Conservation (phyloP, 345 rosid species). For the Boechera stricta region DNA sequence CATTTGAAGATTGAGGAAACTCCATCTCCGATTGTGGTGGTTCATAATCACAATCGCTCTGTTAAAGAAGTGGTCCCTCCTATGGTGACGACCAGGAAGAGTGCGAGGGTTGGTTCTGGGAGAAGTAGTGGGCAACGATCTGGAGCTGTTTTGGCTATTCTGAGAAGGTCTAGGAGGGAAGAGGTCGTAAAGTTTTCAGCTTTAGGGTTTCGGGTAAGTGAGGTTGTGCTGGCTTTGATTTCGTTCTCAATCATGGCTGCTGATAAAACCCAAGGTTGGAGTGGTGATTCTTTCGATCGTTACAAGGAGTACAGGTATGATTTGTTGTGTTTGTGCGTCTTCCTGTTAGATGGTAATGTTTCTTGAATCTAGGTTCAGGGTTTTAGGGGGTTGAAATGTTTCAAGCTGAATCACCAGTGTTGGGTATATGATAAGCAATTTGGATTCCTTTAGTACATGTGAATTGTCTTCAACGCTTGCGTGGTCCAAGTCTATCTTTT, state of each 20-base stretch:
- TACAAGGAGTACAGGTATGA: slow-evolving; percentile 82
- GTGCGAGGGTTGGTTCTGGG: slow-evolving; percentile 50
- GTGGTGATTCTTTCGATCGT: slow-evolving; percentile 95
- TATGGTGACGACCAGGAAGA: slow-evolving; percentile 41
- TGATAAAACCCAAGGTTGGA: slow-evolving; percentile 96
- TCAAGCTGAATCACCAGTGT: slow-evolving; percentile 3
- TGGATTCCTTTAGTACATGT: neutral
- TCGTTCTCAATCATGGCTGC: slow-evolving; percentile 97
- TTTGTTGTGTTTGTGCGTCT: neutral
- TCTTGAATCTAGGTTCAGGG: slow-evolving; percentile 17
- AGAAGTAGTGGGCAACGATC: slow-evolving; percentile 47
- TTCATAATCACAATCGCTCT: slow-evolving; percentile 34
- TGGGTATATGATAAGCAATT: slow-evolving; percentile 2
- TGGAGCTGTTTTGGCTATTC: slow-evolving; percentile 44
- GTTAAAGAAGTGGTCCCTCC: slow-evolving; percentile 39
- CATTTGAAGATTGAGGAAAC: slow-evolving; percentile 27
- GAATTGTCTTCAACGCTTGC: slow-evolving; percentile 10
- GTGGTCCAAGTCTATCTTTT: slow-evolving; percentile 15
- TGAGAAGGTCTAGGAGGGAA: slow-evolving; percentile 41
- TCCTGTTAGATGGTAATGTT: neutral
- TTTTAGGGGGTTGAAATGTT: slow-evolving; percentile 21
- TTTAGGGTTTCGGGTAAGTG: slow-evolving; percentile 74
- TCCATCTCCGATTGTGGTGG: slow-evolving; percentile 43
- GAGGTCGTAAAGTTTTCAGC: slow-evolving; percentile 54
- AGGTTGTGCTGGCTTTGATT: slow-evolving; percentile 72